phyloP scores from a whole-genome alignment of 208 protist genomes.

The Endotrypanum monterogeii region DNA sequence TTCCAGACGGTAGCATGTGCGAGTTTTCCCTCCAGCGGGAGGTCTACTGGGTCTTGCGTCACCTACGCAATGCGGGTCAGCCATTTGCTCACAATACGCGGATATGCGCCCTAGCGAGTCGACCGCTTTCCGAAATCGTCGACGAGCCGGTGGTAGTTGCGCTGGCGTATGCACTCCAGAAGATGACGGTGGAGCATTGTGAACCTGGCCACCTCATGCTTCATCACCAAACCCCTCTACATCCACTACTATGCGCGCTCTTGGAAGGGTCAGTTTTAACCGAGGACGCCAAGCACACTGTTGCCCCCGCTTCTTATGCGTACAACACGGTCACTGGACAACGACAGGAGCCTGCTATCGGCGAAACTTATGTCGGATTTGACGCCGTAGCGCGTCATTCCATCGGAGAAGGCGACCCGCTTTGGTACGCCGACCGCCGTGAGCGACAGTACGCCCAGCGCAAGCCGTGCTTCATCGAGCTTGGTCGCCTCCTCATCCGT shows the following conservation, averaged over 20 bases:
- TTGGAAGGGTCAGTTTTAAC: constrained; percentile 61
- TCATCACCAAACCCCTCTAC: constrained; percentile 76
- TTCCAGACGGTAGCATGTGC: constrained; percentile 60
- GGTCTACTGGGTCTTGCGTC: constrained; percentile 83
- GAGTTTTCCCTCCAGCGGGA: constrained; percentile 59
- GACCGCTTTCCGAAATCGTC: constrained; percentile 42
- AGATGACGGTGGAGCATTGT: constrained; percentile 71
- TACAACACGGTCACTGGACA: constrained; percentile 73
- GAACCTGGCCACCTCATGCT: constrained; percentile 85
- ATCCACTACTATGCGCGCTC: constrained; percentile 70
- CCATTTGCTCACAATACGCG: constrained; percentile 81
- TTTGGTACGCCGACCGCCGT: constrained; percentile 40
- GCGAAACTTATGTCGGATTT: constrained; percentile 72
- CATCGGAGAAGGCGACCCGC: constrained; percentile 67
- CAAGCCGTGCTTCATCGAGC: constrained; percentile 86
- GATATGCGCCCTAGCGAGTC: constrained; percentile 64
- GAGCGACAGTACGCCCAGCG: constrained; percentile 49
- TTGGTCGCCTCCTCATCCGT: constrained; percentile 74
- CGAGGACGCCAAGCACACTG: constrained; percentile 53
- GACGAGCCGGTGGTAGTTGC: constrained; percentile 72
- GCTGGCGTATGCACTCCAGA: constrained; percentile 67
- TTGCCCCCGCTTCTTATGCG: constrained; percentile 66
- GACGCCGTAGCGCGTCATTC: constrained; percentile 32
- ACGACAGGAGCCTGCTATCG: constrained; percentile 60
- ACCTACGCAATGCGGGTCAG: constrained; percentile 73